Conservation (phyloP, 352 stramenopile genomes). For the Globisporangium carolinianum region DNA sequence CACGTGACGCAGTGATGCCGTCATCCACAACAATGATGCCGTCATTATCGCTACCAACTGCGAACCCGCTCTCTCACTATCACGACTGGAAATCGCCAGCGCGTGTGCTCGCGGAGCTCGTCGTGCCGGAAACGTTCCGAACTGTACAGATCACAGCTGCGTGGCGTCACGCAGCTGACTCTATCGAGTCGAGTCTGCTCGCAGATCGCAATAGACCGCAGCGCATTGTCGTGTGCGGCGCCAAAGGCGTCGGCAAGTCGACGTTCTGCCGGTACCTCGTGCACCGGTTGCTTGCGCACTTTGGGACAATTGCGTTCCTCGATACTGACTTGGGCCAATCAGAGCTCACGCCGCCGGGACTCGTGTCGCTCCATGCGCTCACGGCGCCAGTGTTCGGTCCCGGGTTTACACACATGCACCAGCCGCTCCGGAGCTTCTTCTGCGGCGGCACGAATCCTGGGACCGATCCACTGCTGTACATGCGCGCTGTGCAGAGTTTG, state of each 20-base stretch:
- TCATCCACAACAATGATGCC: no score
- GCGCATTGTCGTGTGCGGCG: slow-evolving; percentile 89
- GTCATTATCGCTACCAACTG: background rate
- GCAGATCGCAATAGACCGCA: slow-evolving; percentile 12
- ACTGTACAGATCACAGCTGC: slow-evolving; percentile 53
- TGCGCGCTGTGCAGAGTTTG: slow-evolving; percentile 62
- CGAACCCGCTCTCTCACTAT: slow-evolving; percentile 6
- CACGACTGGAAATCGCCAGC: slow-evolving; percentile 47
- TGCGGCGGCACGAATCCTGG: slow-evolving; percentile 69
- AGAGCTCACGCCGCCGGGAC: slow-evolving; percentile 90
- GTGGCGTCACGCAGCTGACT: slow-evolving; percentile 43
- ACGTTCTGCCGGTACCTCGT: slow-evolving; percentile 92
- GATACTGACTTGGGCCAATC: slow-evolving; percentile 95
- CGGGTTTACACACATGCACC: slow-evolving; percentile 89
- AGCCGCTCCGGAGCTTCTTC: slow-evolving; percentile 64
- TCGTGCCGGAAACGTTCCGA: slow-evolving; percentile 49
- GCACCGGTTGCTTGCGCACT: slow-evolving; percentile 84
- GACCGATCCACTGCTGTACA: slow-evolving; percentile 71
- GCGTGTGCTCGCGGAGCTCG: slow-evolving; percentile 47
- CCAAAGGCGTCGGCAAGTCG: slow-evolving; percentile 94
- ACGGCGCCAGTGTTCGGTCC: slow-evolving; percentile 86
- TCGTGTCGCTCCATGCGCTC: slow-evolving; percentile 89
- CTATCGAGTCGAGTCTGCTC: slow-evolving; percentile 34
- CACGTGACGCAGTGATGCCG: slow-evolving; percentile 29
- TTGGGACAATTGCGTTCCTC: slow-evolving; percentile 85